Base-by-base conservation (phyloP, 2,329 filamentous ascomycete species). In the Pseudogymnoascus sp. region DNA sequence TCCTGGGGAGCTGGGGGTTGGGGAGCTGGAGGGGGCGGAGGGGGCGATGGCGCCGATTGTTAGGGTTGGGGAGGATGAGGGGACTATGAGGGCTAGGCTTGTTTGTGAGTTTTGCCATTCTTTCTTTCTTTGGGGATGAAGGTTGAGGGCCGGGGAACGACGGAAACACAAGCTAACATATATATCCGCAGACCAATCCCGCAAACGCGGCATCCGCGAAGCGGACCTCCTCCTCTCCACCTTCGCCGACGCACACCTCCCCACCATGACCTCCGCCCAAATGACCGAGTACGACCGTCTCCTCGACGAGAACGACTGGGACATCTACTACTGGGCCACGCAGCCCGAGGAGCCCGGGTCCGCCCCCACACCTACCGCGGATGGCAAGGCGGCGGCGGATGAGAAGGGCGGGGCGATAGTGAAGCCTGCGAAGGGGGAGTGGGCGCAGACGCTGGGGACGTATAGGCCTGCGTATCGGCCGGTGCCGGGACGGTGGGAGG, bases 311-410 rank as follows among this genome's bases (percentile, higher is more conserved):
- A 99, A 99, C 77, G 95, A 99, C 79, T 99, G 95, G 95, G 95
- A 99, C 75, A 97, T 99, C 66, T 99, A 99, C 82, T 99, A 99
- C 82, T 99, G 95, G 95, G 91, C 90, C 3, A 99, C 95, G 15
- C 95, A 99, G 77, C 87, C 91, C 70, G 82, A 88, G 11, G 78
- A 83, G 4, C 78, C 81, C 1, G 83, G 83, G n/a, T 82, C 85
- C 35, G 69, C 66, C 68, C 78, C 67, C 60, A 70, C 68, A 26
- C 68, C 65, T 46, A 59, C 63, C 64, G 23, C 23, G 4, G 23
- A 23, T 3, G 23, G 23, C 23, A 70, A 74, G 11, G 65, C 65
- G n/a, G 44, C 65, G 13, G 66, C 67, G 10, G 65, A 67, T 10
- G 70, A 72, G 72, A 70, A 72, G 64, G 66, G 53, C 19, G 70